A percentile compares a stretch with the other conserved stretches of the same genome.
Evolutionary conservation across 306 rosid species (phyloP).

Genomic region (Neltuma alba): DNA sequence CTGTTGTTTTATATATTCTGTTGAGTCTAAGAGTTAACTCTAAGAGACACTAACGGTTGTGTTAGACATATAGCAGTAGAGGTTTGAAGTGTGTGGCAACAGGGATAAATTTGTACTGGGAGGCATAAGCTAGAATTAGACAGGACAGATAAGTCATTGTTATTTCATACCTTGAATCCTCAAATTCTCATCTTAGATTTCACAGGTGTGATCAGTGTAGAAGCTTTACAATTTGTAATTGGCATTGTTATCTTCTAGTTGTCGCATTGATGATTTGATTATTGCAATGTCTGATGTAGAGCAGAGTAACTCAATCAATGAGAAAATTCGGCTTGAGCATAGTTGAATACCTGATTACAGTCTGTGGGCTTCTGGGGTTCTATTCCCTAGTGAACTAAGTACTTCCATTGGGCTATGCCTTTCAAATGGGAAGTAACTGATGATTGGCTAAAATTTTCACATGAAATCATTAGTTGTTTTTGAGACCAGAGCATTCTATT

Average conservation of each 20-base stretch:
- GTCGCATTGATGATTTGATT: not conserved
- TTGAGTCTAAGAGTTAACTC: too few relatives aligned
- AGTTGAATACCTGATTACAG: not conserved
- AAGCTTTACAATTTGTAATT: too few relatives aligned
- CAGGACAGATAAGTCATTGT: conserved; percentile 5
- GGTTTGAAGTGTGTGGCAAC: not conserved
- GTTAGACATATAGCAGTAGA: not conserved
- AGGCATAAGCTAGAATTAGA: too few relatives aligned
- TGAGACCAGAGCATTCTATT: not conserved
- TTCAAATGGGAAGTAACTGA: too few relatives aligned
- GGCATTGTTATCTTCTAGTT: too few relatives aligned
- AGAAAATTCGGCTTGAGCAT: not conserved
- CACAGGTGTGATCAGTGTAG: too few relatives aligned
- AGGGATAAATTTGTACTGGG: not conserved
- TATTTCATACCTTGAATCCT: conserved; percentile 14
- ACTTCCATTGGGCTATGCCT: not conserved
- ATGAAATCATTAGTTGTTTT: too few relatives aligned
- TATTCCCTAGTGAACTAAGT: not conserved
- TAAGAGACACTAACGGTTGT: not conserved
- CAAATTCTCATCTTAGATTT: not conserved
- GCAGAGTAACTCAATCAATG: not conserved
- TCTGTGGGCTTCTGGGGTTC: not conserved
- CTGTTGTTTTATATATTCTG: not conserved
- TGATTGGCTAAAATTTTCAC: too few relatives aligned
- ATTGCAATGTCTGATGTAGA: not conserved